Conservation (phyloP, 345 rosid species). For the Syzygium grande region DNA sequence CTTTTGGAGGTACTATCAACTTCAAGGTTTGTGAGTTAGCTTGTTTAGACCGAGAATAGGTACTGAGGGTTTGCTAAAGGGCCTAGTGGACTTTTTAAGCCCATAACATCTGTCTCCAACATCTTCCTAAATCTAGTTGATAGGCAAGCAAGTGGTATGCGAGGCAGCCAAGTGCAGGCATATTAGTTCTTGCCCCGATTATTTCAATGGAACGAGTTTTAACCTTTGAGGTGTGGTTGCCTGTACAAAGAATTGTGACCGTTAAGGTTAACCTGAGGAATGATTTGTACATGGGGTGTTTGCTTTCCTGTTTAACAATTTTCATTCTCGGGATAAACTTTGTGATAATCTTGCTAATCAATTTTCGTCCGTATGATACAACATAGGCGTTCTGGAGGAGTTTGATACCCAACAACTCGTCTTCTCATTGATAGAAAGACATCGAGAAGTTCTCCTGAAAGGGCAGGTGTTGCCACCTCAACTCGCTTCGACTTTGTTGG, state of each 20-base stretch:
- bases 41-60: not conserved
- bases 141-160: not conserved
- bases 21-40: not conserved
- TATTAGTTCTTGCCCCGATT: not conserved
- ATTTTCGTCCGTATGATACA: not conserved
- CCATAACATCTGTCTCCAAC: not conserved
- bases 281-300: not conserved
- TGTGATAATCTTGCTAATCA: not conserved
- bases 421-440: conserved; percentile 30
- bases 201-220: not conserved
- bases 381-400: conserved; percentile 46
- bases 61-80: not conserved
- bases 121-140: not conserved
- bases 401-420: conserved; percentile 19
- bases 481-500: conserved; percentile 27
- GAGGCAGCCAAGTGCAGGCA: not conserved
- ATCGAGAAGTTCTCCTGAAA: conserved; percentile 16
- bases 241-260: not conserved
- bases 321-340: not conserved
- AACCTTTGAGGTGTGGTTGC: not conserved
- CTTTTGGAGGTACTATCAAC: not conserved
- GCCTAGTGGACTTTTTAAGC: not conserved
- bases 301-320: not conserved
- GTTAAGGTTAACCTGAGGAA: not conserved
- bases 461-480: conserved; percentile 33